phyloP scores from a whole-genome alignment of 2,329 filamentous ascomycete species.

The Sporothrix brasiliensis region DNA sequence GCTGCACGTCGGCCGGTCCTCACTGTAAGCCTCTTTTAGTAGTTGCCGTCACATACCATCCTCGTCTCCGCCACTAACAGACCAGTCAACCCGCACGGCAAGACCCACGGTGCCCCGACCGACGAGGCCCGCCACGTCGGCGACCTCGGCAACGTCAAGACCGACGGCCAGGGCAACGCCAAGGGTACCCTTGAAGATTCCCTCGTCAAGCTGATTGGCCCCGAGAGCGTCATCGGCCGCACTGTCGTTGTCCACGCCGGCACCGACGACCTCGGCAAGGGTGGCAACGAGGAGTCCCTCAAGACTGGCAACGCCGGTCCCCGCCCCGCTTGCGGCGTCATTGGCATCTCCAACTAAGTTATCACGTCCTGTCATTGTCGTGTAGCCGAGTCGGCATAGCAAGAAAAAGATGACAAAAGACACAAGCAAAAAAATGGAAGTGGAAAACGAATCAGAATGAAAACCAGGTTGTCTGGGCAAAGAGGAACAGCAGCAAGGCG shows the following conservation, averaged over 20 bases:
- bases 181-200: conserved; percentile 79
- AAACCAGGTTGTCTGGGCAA: not conserved
- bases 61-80: not conserved
- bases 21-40: conserved; percentile 70
- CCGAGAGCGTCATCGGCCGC: conserved; percentile 91
- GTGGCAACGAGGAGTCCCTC: conserved; percentile 89
- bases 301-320: conserved; percentile 96
- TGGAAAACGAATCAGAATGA: conserved; percentile 11
- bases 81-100: conserved; percentile 90
- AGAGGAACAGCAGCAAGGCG: too few species aligned
- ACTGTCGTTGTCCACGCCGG: conserved; percentile 93
- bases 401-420: not conserved
- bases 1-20: conserved; percentile 96
- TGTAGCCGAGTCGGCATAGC: not conserved
- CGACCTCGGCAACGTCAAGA: conserved; percentile 96
- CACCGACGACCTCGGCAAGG: conserved; percentile 95
- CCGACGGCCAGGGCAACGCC: conserved; percentile 87
- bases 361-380: not conserved
- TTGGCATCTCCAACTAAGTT: conserved; percentile 77
- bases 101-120: conserved; percentile 84
- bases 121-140: conserved; percentile 91
- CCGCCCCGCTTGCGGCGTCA: conserved; percentile 95
- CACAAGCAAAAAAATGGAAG: not conserved
- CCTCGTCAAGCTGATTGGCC: conserved; percentile 92
- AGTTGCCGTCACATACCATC: not conserved